Evolutionary conservation across 139 green algal species (phyloP).

Genomic region (Picochlorum sp.): DNA sequence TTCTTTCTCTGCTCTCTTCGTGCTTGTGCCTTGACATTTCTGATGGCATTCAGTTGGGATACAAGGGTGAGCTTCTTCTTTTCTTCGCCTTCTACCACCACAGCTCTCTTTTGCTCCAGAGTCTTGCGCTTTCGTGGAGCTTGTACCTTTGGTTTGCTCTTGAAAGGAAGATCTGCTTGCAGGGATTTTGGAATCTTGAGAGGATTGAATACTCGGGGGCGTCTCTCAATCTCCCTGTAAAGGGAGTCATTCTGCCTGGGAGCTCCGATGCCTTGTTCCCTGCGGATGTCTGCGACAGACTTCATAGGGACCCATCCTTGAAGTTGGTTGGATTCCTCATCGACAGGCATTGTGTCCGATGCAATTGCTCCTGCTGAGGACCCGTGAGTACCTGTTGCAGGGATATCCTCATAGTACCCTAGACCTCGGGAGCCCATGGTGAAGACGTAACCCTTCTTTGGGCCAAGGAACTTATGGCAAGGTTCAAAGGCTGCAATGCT

Average conservation of each 20-base stretch:
- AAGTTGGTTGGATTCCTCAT: background rate
- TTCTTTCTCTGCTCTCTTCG: slow-evolving; percentile 42
- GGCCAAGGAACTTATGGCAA: slow-evolving; percentile 40
- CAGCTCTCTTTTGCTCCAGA: slow-evolving; percentile 75
- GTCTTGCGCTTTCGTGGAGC: slow-evolving; percentile 53
- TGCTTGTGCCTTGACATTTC: slow-evolving; percentile 79
- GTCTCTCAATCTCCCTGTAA: slow-evolving; percentile 80
- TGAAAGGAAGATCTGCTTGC: slow-evolving; percentile 83
- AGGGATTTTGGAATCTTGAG: slow-evolving; percentile 80
- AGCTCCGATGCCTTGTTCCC: slow-evolving; percentile 61
- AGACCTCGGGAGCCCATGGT: slow-evolving; percentile 50
- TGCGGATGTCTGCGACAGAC: slow-evolving; percentile 80
- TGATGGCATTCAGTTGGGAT: slow-evolving; percentile 89
- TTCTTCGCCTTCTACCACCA: slow-evolving; percentile 69
- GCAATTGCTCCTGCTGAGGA: slow-evolving; percentile 1
- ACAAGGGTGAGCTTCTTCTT: slow-evolving; percentile 35
- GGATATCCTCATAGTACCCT: slow-evolving; percentile 75
- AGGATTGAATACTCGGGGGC: slow-evolving; percentile 79
- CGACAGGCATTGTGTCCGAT: background rate
- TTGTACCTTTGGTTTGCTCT: slow-evolving; percentile 89
- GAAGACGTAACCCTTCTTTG: slow-evolving; percentile 57
- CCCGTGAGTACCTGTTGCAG: background rate
- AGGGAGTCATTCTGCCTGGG: slow-evolving; percentile 78
- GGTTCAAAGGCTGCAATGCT: slow-evolving; percentile 32
- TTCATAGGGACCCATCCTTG: slow-evolving; percentile 72